Evolutionary conservation across 176 grass and related monocot genomes (phyloP).

Genomic region (Saccharum officinarum): DNA sequence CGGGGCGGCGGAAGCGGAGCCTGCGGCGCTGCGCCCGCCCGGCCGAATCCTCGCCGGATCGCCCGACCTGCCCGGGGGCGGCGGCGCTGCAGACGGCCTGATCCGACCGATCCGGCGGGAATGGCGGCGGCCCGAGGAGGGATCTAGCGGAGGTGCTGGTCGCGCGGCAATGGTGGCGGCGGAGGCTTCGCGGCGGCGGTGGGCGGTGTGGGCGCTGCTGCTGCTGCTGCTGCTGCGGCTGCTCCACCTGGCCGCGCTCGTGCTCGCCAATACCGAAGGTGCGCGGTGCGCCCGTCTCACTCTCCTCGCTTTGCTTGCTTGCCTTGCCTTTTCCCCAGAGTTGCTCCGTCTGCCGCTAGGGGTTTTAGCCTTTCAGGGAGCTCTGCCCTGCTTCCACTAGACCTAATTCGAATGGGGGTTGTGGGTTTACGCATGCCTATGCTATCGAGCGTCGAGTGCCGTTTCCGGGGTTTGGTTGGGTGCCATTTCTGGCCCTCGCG

Average conservation of each 20-base stretch:
- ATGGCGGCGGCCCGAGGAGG: constrained; percentile 45
- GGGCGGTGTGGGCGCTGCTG: constrained; percentile 39
- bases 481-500: neutral
- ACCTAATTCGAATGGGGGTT: neutral
- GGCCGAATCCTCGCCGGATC: constrained; percentile 38
- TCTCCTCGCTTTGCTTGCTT: too few relatives aligned
- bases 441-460: neutral
- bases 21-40: neutral
- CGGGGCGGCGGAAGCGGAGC: neutral
- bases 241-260: constrained; percentile 46
- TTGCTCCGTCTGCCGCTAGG: neutral
- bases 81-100: neutral
- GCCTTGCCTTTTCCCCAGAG: too few relatives aligned
- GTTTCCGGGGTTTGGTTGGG: neutral
- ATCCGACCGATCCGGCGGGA: constrained; percentile 24
- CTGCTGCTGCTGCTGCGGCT: constrained; percentile 48
- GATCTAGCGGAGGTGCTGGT: constrained; percentile 36
- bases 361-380: neutral
- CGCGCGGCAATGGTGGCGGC: constrained; percentile 21
- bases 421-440: neutral
- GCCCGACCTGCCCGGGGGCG: neutral
- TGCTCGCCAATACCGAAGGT: constrained; percentile 81
- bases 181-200: constrained; percentile 15
- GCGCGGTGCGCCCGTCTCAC: neutral
- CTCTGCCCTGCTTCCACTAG: neutral